These are phyloP conservation scores for Fusarium tanahbumbuense DNA, from an alignment of 2,329 filamentous ascomycete species.

Conservation along the genomic window DNA sequence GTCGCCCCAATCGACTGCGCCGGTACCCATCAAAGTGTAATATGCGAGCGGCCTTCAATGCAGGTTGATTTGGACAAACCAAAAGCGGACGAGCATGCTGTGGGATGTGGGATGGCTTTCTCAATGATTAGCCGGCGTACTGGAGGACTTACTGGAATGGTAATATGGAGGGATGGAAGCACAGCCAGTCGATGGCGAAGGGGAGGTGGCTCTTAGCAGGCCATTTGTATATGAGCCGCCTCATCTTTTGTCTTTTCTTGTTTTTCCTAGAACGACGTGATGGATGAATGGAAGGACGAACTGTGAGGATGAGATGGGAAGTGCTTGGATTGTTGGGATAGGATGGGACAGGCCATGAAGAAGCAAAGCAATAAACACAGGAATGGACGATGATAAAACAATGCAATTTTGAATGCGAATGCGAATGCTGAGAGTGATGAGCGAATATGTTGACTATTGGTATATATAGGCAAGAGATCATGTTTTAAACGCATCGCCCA, in stretches of 20 bases:
- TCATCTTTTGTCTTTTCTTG: conserved; percentile 4
- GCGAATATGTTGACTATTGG: conserved; percentile 8
- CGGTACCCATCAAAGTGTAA: neutral
- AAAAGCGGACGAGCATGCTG: conserved; percentile 33
- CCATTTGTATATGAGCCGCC: conserved; percentile 18
- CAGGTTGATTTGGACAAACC: conserved; percentile 34
- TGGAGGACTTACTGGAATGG: conserved; percentile 27
- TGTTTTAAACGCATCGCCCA: conserved; percentile 9
- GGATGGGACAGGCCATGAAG: conserved; percentile 1
- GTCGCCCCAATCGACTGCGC: conserved; percentile 1
- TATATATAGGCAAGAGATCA: conserved; percentile 10
- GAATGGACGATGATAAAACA: neutral
- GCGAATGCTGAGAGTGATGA: neutral
- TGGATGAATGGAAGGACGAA: conserved; percentile 10
- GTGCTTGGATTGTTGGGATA: conserved; percentile 29
- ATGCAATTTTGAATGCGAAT: conserved; percentile 1
- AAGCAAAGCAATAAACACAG: conserved; percentile 4
- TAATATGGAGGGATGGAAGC: conserved; percentile 7
- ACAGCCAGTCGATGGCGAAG: neutral
- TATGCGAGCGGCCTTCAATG: conserved; percentile 1
- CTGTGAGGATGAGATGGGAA: conserved; percentile 15
- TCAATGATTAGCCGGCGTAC: conserved; percentile 29
- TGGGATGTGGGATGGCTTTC: conserved; percentile 25
- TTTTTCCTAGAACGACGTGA: conserved; percentile 1
- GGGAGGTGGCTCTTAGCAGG: neutral